Evolutionary conservation across 2,329 filamentous ascomycete species (phyloP).

Genomic region (Cercospora sp.): DNA sequence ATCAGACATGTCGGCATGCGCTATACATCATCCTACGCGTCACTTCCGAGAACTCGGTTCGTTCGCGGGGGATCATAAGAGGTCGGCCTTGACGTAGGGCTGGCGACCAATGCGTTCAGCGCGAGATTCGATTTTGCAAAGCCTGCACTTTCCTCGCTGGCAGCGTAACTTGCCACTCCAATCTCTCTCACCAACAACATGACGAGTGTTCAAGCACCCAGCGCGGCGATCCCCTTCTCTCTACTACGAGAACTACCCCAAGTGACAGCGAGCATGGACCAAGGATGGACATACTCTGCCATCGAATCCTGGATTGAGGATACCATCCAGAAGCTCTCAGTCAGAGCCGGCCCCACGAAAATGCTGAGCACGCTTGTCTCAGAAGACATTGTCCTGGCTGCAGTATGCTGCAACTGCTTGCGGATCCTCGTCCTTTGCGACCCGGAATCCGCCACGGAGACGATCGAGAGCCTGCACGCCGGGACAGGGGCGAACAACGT

Average conservation of each 20-base stretch:
- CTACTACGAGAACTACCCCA: constrained; percentile 3
- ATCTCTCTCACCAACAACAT: background rate
- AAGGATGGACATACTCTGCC: constrained; percentile 10
- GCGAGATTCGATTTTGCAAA: background rate
- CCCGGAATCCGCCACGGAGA: background rate
- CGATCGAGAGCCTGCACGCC: background rate
- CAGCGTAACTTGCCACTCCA: background rate
- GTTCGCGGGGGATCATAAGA: background rate
- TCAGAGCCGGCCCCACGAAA: background rate
- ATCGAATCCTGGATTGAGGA: constrained; percentile 14
- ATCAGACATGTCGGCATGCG: constrained; percentile 4
- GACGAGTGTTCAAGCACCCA: background rate
- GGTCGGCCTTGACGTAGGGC: background rate
- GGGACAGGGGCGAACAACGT: constrained; percentile 1
- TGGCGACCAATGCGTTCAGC: background rate
- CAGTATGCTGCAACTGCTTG: constrained; percentile 8
- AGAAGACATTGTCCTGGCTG: constrained; percentile 2
- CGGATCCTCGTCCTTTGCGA: constrained; percentile 7
- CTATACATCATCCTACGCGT: constrained; percentile 1
- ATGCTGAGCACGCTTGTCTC: constrained; percentile 4
- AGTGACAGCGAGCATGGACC: constrained; percentile 12
- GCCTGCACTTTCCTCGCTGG: background rate
- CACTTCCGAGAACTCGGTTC: background rate
- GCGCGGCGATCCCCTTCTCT: background rate
- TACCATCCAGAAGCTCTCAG: constrained; percentile 4